Evolutionary conservation across 306 rosid genomes (phyloP), one percentile per base, ranked within the genome.

Genomic region (Trichosanthes truncata): DNA sequence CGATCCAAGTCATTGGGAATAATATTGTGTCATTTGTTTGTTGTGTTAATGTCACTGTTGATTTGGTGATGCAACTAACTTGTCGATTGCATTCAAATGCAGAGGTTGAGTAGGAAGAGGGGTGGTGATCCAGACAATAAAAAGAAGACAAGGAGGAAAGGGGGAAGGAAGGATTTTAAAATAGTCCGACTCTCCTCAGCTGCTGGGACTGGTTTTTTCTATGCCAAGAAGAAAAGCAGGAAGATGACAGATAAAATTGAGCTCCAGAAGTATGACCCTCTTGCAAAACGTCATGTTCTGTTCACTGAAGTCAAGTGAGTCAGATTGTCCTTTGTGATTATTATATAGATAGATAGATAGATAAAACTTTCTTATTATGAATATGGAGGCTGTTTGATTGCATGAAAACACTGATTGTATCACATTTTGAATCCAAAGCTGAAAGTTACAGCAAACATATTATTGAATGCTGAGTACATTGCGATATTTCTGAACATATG

Each of bases 191-290:
- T 94, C 46, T 89, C 92, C 29, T 94, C 97, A 29, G 91, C 97
- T 77, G 97, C 97, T 7, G 95, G 97, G 57, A 94, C 97, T 66
- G 97, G 98, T 40, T 94, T 92, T 86, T 94, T 94, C 86, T 91
- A 94, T 79, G 93, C 90, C 11, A 94, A 94, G 97, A 91, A 88
- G 86, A 94, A 94, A 81, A 95, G 96, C 13, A 88, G 91, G 46
- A 88, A 83, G 82, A 78, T 92, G 65, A 84, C 87, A 4, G 97
- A 88, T 86, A 92, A 92, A 88, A 96, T 94, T 35, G 93, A 92
- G 88, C 89, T 94, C 66, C 87, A 91, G 21, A 94, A 94, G 78
- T 94, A 76, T 55, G 98, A 94, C 80, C 97, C 98, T 11, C 77
- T 93, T 74, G 98, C 89, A 36, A 94, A 91, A 76, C 93, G 90